A percentile compares a stretch with the other conserved stretches of the same genome.
Conservation (phyloP, 2,329 filamentous ascomycete genomes). For the Trichoderma aggressivum region DNA sequence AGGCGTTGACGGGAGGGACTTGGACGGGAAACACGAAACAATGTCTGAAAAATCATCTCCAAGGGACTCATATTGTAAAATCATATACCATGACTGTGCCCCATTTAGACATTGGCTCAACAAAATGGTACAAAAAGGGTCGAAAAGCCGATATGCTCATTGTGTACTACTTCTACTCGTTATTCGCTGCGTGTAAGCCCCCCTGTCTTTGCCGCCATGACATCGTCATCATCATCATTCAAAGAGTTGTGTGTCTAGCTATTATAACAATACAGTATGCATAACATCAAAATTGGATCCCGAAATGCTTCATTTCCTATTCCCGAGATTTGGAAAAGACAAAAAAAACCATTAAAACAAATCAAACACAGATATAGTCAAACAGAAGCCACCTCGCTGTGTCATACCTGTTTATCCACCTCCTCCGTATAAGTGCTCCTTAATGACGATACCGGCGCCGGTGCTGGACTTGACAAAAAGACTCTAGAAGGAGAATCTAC, state of each 20-base stretch:
- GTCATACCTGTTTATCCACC: not conserved
- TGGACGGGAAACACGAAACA: not conserved
- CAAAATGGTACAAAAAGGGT: not conserved
- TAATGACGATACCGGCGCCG: not conserved
- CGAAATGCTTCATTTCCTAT: not conserved
- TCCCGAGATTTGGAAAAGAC: not conserved
- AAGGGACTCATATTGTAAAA: not conserved
- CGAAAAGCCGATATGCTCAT: not conserved
- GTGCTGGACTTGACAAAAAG: constrained; percentile 2
- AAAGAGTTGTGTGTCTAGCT: not conserved
- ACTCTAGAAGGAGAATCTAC: not conserved
- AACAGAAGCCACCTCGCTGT: not conserved
- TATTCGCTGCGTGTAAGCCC: not conserved
- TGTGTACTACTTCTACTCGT: not conserved
- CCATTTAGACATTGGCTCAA: not conserved
- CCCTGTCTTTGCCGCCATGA: not conserved
- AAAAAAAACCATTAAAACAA: not conserved
- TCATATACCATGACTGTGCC: not conserved
- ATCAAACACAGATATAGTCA: not conserved
- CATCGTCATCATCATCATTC: not conserved
- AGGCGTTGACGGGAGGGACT: not conserved
- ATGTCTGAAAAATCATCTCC: not conserved
- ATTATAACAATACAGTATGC: not conserved
- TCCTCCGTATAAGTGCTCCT: constrained; percentile 6
- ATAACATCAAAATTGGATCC: not conserved